phyloP scores from a whole-genome alignment of 2,329 filamentous ascomycete genomes.

The Ophiostoma piceae region DNA sequence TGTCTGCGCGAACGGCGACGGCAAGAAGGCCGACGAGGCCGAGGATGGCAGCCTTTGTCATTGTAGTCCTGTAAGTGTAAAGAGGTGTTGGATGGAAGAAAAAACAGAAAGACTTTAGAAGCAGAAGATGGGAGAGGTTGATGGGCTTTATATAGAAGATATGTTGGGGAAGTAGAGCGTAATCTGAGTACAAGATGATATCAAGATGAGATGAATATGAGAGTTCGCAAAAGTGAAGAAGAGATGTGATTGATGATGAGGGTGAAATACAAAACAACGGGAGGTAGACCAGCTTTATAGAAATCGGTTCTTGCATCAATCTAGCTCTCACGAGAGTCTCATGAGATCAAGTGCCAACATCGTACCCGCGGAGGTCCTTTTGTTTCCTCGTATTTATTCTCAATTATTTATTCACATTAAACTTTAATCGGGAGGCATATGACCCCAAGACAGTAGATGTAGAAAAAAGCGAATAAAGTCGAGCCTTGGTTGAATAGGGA shows the following conservation, averaged over 20 bases:
- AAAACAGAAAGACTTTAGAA: no score
- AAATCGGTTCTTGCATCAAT: neutral
- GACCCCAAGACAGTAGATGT: neutral
- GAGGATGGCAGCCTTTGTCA: conserved; percentile 10
- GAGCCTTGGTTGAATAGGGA: neutral
- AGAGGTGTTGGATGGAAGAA: neutral
- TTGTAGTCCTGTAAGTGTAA: neutral
- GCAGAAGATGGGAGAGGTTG: neutral
- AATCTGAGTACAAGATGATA: neutral
- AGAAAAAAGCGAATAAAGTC: neutral
- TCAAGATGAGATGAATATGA: neutral
- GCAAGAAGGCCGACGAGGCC: conserved; percentile 22
- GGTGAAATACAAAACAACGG: neutral
- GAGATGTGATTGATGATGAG: neutral
- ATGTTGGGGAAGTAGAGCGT: no score
- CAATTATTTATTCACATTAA: neutral
- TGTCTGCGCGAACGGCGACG: conserved; percentile 16
- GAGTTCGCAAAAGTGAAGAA: neutral
- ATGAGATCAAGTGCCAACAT: no score
- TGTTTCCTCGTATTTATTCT: neutral
- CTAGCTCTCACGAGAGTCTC: neutral
- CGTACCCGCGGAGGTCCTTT: neutral
- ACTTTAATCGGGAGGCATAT: neutral
- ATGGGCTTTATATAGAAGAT: neutral
- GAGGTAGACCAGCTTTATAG: neutral